Conservation (phyloP, 768 basidiomycete species). For the Psilocybe cubensis region DNA sequence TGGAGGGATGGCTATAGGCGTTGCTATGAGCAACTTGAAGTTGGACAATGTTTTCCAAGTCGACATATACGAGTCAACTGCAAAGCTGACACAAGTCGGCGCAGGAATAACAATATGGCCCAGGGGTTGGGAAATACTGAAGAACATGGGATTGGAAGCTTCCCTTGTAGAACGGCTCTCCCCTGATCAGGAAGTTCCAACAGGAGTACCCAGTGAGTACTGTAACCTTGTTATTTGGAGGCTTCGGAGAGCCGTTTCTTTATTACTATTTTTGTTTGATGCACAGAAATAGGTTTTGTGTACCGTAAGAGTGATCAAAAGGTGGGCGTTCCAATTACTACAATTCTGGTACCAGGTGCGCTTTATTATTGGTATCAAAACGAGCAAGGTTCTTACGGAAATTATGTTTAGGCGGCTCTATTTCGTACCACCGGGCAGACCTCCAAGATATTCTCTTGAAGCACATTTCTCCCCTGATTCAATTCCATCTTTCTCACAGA, state of each 20-base stretch:
- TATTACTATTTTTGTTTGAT: neutral
- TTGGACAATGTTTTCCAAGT: constrained; percentile 31
- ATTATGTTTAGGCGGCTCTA: constrained; percentile 21
- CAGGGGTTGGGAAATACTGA: constrained; percentile 43
- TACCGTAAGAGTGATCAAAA: constrained; percentile 13
- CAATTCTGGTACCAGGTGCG: constrained; percentile 3
- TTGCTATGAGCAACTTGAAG: constrained; percentile 6
- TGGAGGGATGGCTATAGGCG: constrained; percentile 33
- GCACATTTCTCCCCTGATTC: constrained; percentile 38
- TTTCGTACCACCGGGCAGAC: constrained; percentile 49
- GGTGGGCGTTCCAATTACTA: constrained; percentile 1
- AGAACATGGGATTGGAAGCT: constrained; percentile 38
- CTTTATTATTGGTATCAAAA: constrained; percentile 21
- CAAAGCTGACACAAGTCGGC: constrained; percentile 42
- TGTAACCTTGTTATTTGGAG: neutral
- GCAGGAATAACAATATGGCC: constrained; percentile 46
- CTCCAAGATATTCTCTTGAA: constrained; percentile 51
- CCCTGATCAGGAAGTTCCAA: constrained; percentile 6
- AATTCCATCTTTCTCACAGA: constrained; percentile 34
- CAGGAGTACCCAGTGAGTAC: neutral
- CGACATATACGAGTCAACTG: constrained; percentile 48
- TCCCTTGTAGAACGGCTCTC: constrained; percentile 1
- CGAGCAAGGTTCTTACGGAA: constrained; percentile 19
- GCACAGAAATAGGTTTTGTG: neutral
- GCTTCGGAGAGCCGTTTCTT: neutral